Evolutionary conservation across 164 flowering plant genomes (phyloP), one percentile per base, ranked within the genome.

Genomic region (Annona squamosa): DNA sequence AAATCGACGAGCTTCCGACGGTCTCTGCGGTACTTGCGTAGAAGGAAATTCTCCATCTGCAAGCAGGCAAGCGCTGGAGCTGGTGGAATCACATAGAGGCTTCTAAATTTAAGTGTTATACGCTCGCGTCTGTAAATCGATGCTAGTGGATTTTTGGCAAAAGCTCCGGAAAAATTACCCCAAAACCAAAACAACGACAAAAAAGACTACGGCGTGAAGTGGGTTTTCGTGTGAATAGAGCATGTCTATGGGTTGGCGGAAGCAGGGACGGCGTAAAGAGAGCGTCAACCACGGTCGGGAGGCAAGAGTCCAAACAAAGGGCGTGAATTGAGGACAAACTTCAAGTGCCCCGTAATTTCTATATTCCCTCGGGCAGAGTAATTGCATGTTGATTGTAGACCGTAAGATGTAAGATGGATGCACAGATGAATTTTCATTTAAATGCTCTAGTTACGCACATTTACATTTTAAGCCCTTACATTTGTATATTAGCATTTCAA

Each of bases 1-100:
- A 87, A 91, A 18, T 88, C 83, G 16, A 93, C 75, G 12, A 93
- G 90, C 85, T 87, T 86, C 5, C 89, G 87, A 64, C 96, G 91
- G 75, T 93, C 98, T 59, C 70, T 43, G 18, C 91, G 90, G 81
- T 85, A 86, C 16, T 73, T 81, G 63, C 76, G 81, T 67, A 87
- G 19, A 74, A 82, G 79, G 65, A 78, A 75, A 45, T 65, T 63
- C 67, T 78, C 81, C 81, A 78, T 78, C 77, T 42, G 37, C 16
- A 42, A 7, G 37, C 59, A 43, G 48, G 41, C 47, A 64, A 72
- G 44, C 19, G 41, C 37, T 47, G 42, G 18, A 26, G 4, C 18
- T n/a, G 62, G 61, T 64, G 62, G 64, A 64, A 10, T 52, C 13
- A 6, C 59, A 52, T 52, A 52, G 13, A 52, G 59, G 13, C 2